Base-by-base conservation (phyloP, 805 yeast species). In the Saccharomyces paradoxus region DNA sequence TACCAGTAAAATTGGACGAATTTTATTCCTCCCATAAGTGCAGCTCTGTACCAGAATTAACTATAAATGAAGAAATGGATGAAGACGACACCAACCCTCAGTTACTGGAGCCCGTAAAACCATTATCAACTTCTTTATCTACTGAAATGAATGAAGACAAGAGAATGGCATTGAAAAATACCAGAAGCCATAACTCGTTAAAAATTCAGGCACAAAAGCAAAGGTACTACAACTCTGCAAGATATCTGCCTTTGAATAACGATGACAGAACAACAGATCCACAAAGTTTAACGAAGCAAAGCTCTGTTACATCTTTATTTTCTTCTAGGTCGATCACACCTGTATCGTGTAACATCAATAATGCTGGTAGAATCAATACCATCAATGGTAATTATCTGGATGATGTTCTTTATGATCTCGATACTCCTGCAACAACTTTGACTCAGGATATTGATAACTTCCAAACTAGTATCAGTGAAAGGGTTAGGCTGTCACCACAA, bases 1-100 rank as follows among this genome's bases (percentile, higher is more conserved):
- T 82, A 0, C 82, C 82, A 4, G 80, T 78, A 46, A 63, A 76
- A 47, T 71, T 73, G 29, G 70, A 69, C 51, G 65, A 69, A 51
- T 56, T 62, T 9, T 46, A 37, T 17, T 37, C 44, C 4, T 37
- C 54, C 27, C 53, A 41, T 27, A 32, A 50, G 30, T 52, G 56
- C 37, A 49, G 53, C 28, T 49, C 55, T 1, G 55, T 50, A 28
- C 52, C 49, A 17, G 52, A 54, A 31, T 46, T 48, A 13, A 41
- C 53, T 10, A 54, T 54, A 22, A 58, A 56, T 30, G 59, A 55
- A 41, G 59, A 58, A 41, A 41, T 37, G 27, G 65, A 59, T 12
- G 60, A 59, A 22, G 57, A 56, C 14, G 63, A 55, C 24, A 41
- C 53, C 51, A 48, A 37, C 48, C 49, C 55, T 37, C 22, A 47